Conservation (phyloP, 2,329 filamentous ascomycete genomes). For the Talaromyces pinophilus region DNA sequence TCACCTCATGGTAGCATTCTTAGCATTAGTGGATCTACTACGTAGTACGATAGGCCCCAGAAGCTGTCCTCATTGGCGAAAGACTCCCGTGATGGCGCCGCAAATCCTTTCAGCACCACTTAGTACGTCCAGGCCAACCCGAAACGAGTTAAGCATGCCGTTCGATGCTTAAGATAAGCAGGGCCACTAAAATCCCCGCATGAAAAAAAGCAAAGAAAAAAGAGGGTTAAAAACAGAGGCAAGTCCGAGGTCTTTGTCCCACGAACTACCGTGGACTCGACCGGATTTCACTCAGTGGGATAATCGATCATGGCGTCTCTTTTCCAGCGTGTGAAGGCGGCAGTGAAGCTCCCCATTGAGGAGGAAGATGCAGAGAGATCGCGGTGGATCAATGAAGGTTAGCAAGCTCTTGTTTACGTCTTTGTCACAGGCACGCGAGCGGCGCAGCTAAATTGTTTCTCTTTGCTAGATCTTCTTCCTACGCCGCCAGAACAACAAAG, state of each 20-base stretch:
- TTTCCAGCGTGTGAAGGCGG: constrained; percentile 11
- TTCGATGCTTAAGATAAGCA: constrained; percentile 6
- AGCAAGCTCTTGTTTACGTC: background rate
- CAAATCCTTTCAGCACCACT: constrained; percentile 10
- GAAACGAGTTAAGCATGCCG: constrained; percentile 11
- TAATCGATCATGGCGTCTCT: constrained; percentile 19
- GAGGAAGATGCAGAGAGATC: constrained; percentile 15
- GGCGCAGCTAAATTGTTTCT: constrained; percentile 2
- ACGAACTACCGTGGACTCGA: background rate
- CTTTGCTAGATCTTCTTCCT: constrained; percentile 29
- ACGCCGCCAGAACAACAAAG: constrained; percentile 43
- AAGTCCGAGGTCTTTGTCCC: constrained; percentile 57
- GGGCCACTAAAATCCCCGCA: constrained; percentile 5
- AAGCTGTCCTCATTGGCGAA: background rate
- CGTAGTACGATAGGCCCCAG: background rate
- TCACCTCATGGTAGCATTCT: constrained; percentile 9
- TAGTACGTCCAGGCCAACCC: background rate
- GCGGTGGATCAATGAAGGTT: constrained; percentile 20
- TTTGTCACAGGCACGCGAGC: constrained; percentile 16
- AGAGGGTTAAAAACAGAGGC: constrained; percentile 58
- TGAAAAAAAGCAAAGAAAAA: background rate
- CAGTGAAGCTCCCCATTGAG: constrained; percentile 16
- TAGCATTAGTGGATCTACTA: background rate
- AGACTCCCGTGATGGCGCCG: background rate
- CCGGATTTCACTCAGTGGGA: constrained; percentile 1